Evolutionary conservation across 1,139 yeast species (phyloP), one percentile per base, ranked within the genome.

Genomic region (Lizanozyma gosingica): DNA sequence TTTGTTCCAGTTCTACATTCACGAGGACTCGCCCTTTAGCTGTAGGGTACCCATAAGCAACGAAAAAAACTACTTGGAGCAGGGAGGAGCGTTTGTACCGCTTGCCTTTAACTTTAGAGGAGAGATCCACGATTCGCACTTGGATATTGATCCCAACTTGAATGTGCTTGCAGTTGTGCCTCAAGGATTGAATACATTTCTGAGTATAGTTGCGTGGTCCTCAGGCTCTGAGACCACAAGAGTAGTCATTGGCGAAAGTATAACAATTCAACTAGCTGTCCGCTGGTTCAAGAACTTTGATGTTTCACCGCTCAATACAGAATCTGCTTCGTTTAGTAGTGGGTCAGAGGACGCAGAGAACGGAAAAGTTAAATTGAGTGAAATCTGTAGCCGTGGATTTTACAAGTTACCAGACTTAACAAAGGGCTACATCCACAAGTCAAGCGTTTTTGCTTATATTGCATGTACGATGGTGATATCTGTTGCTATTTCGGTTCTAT

Each of bases 11-110:
- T 63, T 83, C 40, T 82, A 83, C 53, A 66, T 83, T 41, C 94
- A 83, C 55, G 84, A 82, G 56, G 94, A 83, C 56, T 80, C 73
- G 3, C 94, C 94, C 18, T 78, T 79, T 53, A 73, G 84, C 43
- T 83, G 94, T 57, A 66, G 84, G 43, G 51, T 81, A 18, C 83
- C 83, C 3, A 50, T 73, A 37, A 63, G 73, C 43, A 63, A 68
- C 9, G 73, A 71, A 41, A 55, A 62, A 18, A 58, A 68, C 45
- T 62, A 63, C 39, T 53, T 65, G 40, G 74, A 67, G 44, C 60
- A 63, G 46, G 75, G 78, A 1, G 78, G 77, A 1, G 76, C 78
- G 2, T 65, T 54, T 36, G 57, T 83, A 8, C 92, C 92, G 2
- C 58, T 83, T 42, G 74, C 80, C 2, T 68, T 83, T 55, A 77